These are phyloP conservation scores for Pulveroboletus sp. DNA, from an alignment of 768 basidiomycete genomes.

Conservation along the genomic window DNA sequence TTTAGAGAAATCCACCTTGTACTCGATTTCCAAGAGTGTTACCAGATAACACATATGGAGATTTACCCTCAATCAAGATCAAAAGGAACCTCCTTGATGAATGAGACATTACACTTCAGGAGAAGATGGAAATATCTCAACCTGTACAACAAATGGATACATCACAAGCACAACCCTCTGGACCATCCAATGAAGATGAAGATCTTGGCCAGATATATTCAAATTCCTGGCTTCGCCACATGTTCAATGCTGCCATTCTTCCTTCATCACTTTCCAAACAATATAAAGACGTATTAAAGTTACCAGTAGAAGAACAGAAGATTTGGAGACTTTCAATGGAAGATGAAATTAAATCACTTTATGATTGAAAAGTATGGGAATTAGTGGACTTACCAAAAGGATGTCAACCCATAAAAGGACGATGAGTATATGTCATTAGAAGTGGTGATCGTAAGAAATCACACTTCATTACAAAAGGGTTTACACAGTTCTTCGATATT, in stretches of 20 bases:
- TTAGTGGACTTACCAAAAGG: not conserved
- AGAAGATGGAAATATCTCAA: no score
- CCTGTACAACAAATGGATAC: no score
- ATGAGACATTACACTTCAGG: no score
- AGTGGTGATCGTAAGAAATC: constrained; percentile 21
- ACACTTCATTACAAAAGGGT: constrained; percentile 36
- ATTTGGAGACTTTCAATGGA: not conserved
- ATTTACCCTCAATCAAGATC: no score
- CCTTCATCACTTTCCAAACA: not conserved
- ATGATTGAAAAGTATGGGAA: not conserved
- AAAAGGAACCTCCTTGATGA: no score
- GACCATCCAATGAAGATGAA: not conserved
- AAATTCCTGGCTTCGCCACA: not conserved
- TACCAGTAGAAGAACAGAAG: not conserved
- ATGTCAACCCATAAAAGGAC: not conserved
- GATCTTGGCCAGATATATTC: not conserved
- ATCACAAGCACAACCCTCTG: no score
- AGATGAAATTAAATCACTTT: not conserved
- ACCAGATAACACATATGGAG: no score
- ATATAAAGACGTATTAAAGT: not conserved
- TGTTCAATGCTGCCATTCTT: no score
- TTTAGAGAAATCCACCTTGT: no score
- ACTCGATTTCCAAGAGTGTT: no score
- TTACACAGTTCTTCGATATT: constrained; percentile 29
- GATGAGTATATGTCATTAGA: not conserved